Conservation (phyloP, 2,329 filamentous ascomycete genomes). For the Monosporascus sp. region DNA sequence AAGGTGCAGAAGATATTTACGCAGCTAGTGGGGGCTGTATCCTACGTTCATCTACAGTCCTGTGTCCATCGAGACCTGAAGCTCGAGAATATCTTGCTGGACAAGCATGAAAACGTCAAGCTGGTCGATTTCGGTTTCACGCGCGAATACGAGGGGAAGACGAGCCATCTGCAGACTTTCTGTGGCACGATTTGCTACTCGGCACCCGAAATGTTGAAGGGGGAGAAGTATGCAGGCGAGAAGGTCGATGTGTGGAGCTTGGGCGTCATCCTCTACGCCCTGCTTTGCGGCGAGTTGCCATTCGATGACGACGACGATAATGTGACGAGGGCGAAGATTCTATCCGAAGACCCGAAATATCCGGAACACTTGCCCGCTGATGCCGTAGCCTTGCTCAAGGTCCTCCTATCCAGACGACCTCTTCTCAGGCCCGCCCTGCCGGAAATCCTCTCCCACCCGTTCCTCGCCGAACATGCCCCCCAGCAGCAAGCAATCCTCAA, state of each 20-base stretch:
- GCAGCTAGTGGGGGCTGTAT: slow-evolving; percentile 89
- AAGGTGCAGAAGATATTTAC: slow-evolving; percentile 96
- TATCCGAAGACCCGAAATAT: slow-evolving; percentile 80
- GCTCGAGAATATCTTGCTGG: slow-evolving; percentile 90
- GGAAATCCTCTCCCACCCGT: slow-evolving; percentile 83
- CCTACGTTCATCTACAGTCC: slow-evolving; percentile 89
- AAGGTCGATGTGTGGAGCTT: slow-evolving; percentile 97
- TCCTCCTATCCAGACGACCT: slow-evolving; percentile 85
- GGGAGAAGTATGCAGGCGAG: slow-evolving; percentile 95
- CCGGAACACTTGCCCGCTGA: slow-evolving; percentile 74
- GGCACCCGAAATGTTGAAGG: slow-evolving; percentile 96
- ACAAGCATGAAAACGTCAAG: slow-evolving; percentile 97
- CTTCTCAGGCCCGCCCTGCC: slow-evolving; percentile 74
- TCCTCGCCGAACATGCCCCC: slow-evolving; percentile 79
- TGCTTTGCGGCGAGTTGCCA: slow-evolving; percentile 79
- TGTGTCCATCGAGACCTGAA: slow-evolving; percentile 97
- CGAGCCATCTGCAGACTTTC: slow-evolving; percentile 93
- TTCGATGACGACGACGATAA: slow-evolving; percentile 96
- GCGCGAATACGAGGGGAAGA: slow-evolving; percentile 90
- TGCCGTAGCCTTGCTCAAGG: slow-evolving; percentile 69
- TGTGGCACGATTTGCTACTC: slow-evolving; percentile 98
- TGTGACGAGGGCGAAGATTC: slow-evolving; percentile 76
- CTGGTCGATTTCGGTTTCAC: slow-evolving; percentile 98
- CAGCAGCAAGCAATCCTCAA: slow-evolving; percentile 87
- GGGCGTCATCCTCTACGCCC: slow-evolving; percentile 77